phyloP scores from a whole-genome alignment of 495 filamentous ascomycete genomes.

The Penicillium bovifimosum region DNA sequence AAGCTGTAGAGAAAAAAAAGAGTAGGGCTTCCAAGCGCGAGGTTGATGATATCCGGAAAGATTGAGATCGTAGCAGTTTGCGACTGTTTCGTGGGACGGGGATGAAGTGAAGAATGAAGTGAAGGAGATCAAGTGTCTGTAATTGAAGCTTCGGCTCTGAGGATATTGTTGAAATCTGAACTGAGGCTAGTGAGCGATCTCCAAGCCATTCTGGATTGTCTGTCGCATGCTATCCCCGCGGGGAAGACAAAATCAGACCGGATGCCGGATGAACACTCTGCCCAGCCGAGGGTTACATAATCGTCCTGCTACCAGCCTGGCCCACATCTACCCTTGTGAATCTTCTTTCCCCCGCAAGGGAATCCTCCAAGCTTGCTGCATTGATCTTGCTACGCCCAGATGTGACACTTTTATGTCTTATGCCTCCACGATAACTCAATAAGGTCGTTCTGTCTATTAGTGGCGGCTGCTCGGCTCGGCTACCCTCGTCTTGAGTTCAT shows the following conservation, averaged over 20 bases:
- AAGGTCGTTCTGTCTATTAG: neutral
- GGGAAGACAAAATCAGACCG: slow-evolving; percentile 19
- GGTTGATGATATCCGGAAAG: neutral
- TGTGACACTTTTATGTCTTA: neutral
- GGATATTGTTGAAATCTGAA: too few species aligned
- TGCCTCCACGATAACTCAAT: neutral
- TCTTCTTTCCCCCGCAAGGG: slow-evolving; percentile 11
- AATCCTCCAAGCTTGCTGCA: neutral
- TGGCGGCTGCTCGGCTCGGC: slow-evolving; percentile 16
- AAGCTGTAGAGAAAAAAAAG: too few species aligned
- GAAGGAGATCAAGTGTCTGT: too few species aligned
- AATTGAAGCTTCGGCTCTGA: too few species aligned
- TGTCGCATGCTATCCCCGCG: slow-evolving; percentile 19
- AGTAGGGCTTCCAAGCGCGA: neutral
- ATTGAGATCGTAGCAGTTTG: too few species aligned
- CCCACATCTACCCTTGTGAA: neutral
- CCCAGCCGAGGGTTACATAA: slow-evolving; percentile 10
- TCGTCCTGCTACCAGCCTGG: neutral
- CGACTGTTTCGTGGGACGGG: too few species aligned
- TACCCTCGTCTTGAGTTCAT: slow-evolving; percentile 1
- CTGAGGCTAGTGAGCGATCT: neutral
- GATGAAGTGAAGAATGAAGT: too few species aligned
- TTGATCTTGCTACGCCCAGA: neutral
- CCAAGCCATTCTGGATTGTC: neutral
- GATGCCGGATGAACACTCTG: slow-evolving; percentile 21